A percentile compares a stretch with the other conserved stretches of the same genome.
Conservation (phyloP, 2,329 filamentous ascomycete genomes). For the Neophaeococcomyces aloes region DNA sequence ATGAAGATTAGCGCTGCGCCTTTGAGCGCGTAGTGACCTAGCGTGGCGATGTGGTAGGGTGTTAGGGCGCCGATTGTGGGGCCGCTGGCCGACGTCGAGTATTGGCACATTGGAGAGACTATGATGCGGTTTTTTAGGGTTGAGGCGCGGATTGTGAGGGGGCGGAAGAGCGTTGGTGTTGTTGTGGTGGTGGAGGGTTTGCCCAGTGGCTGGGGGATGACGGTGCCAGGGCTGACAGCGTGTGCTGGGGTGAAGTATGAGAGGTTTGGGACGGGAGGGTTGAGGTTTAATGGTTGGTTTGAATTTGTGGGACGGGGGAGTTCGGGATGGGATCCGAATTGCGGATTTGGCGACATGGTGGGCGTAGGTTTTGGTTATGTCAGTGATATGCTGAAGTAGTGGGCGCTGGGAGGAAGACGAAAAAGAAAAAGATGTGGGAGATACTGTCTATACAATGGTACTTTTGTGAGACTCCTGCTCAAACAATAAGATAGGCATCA, state of each 20-base stretch:
- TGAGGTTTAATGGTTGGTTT: conserved; percentile 8
- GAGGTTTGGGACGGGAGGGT: conserved; percentile 16
- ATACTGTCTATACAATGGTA: too few relatives aligned
- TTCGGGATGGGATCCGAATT: too few relatives aligned
- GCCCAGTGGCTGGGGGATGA: too few relatives aligned
- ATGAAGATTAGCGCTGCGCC: conserved; percentile 39
- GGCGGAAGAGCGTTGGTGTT: conserved; percentile 25
- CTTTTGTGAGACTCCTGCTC: too few relatives aligned
- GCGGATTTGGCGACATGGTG: too few relatives aligned
- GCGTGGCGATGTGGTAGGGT: conserved; percentile 36
- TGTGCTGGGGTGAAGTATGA: conserved; percentile 21
- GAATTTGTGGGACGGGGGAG: conserved; percentile 2
- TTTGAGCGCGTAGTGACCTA: conserved; percentile 22
- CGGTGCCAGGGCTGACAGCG: conserved; percentile 12
- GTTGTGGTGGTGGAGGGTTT: not conserved
- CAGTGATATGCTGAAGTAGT: too few relatives aligned
- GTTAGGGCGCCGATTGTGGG: conserved; percentile 33
- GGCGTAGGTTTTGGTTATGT: too few relatives aligned
- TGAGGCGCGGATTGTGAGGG: conserved; percentile 44
- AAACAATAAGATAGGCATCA: too few relatives aligned
- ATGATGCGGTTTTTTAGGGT: conserved; percentile 48
- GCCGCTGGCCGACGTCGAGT: conserved; percentile 24
- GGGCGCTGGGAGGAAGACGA: too few relatives aligned
- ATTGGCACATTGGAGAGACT: conserved; percentile 49
- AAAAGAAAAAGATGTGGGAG: too few relatives aligned